phyloP scores from a whole-genome alignment of 169 alveolate species.

The Eimeria necatrix region DNA sequence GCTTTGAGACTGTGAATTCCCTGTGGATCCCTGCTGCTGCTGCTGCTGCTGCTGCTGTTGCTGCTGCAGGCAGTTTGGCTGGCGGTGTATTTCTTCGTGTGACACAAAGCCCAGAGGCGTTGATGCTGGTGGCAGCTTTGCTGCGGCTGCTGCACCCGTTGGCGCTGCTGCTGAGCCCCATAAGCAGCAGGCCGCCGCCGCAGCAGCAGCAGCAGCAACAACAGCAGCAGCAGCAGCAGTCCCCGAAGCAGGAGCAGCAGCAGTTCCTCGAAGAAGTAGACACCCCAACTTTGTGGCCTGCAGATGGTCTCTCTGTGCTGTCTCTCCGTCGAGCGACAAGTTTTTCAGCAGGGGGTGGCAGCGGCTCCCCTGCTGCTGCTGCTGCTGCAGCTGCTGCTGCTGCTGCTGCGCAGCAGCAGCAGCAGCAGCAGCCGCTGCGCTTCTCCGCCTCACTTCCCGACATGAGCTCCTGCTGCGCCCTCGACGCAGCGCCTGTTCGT shows the following conservation, averaged over 20 bases:
- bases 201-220: slow-evolving; percentile 43
- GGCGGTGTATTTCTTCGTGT: not conserved
- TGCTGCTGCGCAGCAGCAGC: not conserved
- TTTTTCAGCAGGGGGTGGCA: slow-evolving; percentile 33
- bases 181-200: not conserved
- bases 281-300: slow-evolving; percentile 36
- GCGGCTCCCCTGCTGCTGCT: not conserved
- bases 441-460: slow-evolving; percentile 36
- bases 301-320: slow-evolving; percentile 33
- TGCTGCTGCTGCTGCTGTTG: slow-evolving; percentile 34
- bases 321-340: slow-evolving; percentile 22
- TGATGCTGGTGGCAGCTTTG: not conserved
- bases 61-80: slow-evolving; percentile 62
- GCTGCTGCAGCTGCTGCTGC: not conserved
- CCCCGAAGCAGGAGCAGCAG: slow-evolving; percentile 25
- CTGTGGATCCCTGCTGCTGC: not conserved
- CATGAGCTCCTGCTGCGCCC: not conserved
- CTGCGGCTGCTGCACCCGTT: slow-evolving; percentile 54
- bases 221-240: slow-evolving; percentile 7
- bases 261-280: not conserved
- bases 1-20: not conserved
- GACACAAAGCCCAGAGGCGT: not conserved
- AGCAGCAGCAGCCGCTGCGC: too few species aligned
- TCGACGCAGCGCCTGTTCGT: not conserved
- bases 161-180: slow-evolving; percentile 35